phyloP scores from a whole-genome alignment of 2,329 filamentous ascomycete genomes.

The Colletotrichum endophyticum region DNA sequence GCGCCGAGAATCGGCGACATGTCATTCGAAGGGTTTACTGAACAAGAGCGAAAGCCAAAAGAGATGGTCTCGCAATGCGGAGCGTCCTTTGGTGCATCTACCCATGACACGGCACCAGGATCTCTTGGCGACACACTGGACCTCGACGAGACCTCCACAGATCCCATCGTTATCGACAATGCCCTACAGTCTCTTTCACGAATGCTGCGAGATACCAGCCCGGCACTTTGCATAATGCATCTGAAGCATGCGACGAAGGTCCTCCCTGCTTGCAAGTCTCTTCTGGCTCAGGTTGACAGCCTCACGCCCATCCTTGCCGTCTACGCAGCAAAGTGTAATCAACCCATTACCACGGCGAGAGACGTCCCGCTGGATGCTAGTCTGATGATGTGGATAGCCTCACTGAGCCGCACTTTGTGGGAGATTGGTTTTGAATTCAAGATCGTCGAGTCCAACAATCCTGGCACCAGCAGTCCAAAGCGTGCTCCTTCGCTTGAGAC shows the following conservation, averaged over 20 bases:
- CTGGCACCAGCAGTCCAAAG: background rate
- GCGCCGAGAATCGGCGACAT: background rate
- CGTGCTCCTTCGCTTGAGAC: background rate
- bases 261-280: background rate
- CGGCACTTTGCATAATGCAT: background rate
- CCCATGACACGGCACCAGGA: background rate
- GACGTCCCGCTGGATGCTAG: slow-evolving; percentile 26
- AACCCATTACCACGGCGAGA: background rate
- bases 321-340: slow-evolving; percentile 23
- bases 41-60: background rate
- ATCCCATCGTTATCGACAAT: background rate
- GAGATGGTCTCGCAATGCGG: background rate
- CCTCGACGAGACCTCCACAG: background rate
- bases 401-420: slow-evolving; percentile 22
- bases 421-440: background rate
- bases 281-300: slow-evolving; percentile 17
- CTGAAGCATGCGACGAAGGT: background rate
- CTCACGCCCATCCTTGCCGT: slow-evolving; percentile 23
- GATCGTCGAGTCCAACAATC: background rate
- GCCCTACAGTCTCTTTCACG: background rate
- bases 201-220: background rate
- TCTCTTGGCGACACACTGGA: background rate
- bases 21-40: background rate
- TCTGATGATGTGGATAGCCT: slow-evolving; percentile 24
- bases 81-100: background rate